A percentile compares a stretch with the other conserved stretches of the same genome.
Conservation (phyloP, 2,329 filamentous ascomycete genomes). For the Ploettnerulaceae sp. region DNA sequence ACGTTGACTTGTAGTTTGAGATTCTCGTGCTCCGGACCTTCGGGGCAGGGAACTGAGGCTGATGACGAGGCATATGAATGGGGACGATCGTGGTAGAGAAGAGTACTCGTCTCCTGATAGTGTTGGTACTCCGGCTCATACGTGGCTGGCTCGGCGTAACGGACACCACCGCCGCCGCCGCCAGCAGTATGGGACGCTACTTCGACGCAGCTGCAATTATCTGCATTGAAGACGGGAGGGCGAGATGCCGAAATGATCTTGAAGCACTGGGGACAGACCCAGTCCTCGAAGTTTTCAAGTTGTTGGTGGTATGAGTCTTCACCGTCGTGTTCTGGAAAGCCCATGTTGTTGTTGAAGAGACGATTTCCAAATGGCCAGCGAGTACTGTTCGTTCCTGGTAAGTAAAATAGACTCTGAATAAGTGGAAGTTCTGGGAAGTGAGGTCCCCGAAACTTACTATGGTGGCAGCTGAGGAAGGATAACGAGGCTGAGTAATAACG, state of each 20-base stretch:
- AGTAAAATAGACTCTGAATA: no score
- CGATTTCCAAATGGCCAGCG: slow-evolving; percentile 6
- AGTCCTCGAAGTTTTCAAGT: slow-evolving; percentile 20
- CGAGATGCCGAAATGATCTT: slow-evolving; percentile 24
- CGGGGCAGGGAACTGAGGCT: slow-evolving; percentile 13
- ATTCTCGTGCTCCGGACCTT: slow-evolving; percentile 22
- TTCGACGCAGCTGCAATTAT: slow-evolving; percentile 28
- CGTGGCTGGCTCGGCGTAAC: not conserved
- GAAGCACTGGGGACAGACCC: slow-evolving; percentile 23
- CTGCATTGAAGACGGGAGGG: slow-evolving; percentile 25
- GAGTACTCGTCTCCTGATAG: no score
- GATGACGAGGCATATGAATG: slow-evolving; percentile 18
- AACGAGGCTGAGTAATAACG: slow-evolving; percentile 19
- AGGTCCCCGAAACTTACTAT: no score
- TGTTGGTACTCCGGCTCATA: slow-evolving; percentile 10
- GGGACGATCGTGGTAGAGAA: no score
- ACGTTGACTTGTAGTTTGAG: slow-evolving; percentile 19
- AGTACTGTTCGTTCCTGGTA: slow-evolving; percentile 10
- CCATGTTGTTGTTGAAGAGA: slow-evolving; percentile 19
- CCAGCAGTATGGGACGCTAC: slow-evolving; percentile 9
- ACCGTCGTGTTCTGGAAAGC: slow-evolving; percentile 7
- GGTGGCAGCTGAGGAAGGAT: slow-evolving; percentile 10
- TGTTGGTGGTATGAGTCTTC: slow-evolving; percentile 6
- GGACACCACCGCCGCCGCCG: not conserved
- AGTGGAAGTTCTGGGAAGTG: no score